Evolutionary conservation across 2,329 filamentous ascomycete species (phyloP).

Genomic region (Talaromyces sp.): DNA sequence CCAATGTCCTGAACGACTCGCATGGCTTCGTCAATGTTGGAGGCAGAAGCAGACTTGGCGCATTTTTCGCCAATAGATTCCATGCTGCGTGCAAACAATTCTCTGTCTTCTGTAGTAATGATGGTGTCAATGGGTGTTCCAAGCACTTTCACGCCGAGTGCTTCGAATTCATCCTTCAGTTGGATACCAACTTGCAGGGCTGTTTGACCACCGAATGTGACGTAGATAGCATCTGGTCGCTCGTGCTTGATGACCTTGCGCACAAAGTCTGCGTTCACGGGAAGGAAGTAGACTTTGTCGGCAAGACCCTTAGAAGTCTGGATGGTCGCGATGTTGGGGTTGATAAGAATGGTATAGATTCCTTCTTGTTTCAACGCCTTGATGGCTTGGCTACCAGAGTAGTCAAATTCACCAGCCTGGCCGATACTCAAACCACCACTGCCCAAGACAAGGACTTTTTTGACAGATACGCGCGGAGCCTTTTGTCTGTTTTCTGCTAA

Average conservation of each 20-base stretch:
- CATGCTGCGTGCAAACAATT: conserved; percentile 97
- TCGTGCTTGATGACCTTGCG: conserved; percentile 96
- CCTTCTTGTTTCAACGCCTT: conserved; percentile 97
- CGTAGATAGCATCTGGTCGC: conserved; percentile 92
- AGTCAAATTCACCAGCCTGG: conserved; percentile 97
- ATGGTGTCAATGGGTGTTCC: conserved; percentile 97
- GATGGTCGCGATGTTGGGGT: conserved; percentile 98
- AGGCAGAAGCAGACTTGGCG: conserved; percentile 92
- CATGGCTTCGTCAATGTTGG: conserved; percentile 81
- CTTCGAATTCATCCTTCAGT: conserved; percentile 94
- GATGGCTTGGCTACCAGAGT: conserved; percentile 96
- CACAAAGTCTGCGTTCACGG: conserved; percentile 94
- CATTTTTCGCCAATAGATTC: conserved; percentile 97
- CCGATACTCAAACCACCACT: conserved; percentile 95
- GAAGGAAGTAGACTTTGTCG: conserved; percentile 98
- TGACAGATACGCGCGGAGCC: conserved; percentile 76
- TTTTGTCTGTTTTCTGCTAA: conserved; percentile 71
- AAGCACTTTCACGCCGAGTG: conserved; percentile 85
- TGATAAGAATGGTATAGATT: conserved; percentile 97
- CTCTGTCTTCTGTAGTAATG: conserved; percentile 96
- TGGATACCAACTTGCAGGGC: conserved; percentile 95
- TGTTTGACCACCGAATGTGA: conserved; percentile 96
- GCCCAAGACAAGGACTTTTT: conserved; percentile 92
- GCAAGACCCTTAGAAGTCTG: conserved; percentile 97
- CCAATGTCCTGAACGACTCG: conserved; percentile 85